These are phyloP conservation scores for Botrytis porri DNA, from an alignment of 2,329 filamentous ascomycete species.

Conservation along the genomic window DNA sequence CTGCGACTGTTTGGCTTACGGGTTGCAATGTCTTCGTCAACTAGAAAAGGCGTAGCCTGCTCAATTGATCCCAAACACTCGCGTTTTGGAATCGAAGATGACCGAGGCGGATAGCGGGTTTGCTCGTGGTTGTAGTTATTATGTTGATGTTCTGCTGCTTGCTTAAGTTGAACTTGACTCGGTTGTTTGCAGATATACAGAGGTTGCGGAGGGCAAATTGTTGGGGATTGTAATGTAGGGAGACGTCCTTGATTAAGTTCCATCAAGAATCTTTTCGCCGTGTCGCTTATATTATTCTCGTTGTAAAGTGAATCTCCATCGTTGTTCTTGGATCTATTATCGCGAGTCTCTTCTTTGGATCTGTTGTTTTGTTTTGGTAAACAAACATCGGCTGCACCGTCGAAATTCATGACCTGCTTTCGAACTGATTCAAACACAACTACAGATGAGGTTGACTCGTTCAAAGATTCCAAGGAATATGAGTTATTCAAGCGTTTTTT, in stretches of 20 bases:
- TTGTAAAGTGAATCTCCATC: neutral
- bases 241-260: constrained; percentile 18
- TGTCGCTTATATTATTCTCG: neutral
- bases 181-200: constrained; percentile 28
- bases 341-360: constrained; percentile 11
- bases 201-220: constrained; percentile 22
- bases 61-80: neutral
- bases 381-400: constrained; percentile 14
- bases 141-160: constrained; percentile 17
- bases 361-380: constrained; percentile 4
- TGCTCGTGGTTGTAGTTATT: constrained; percentile 15
- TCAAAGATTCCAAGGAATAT: neutral
- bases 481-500: neutral
- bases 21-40: neutral
- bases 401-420: constrained; percentile 2
- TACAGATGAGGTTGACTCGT: neutral
- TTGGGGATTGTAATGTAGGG: constrained; percentile 15
- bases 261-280: constrained; percentile 12
- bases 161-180: constrained; percentile 19
- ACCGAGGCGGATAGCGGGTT: constrained; percentile 14
- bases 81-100: constrained; percentile 9
- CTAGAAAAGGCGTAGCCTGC: neutral
- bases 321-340: neutral
- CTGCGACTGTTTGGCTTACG: neutral
- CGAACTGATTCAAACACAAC: neutral